phyloP scores from a whole-genome alignment of 2,329 filamentous ascomycete species.

The Epichloe gansuensis region DNA sequence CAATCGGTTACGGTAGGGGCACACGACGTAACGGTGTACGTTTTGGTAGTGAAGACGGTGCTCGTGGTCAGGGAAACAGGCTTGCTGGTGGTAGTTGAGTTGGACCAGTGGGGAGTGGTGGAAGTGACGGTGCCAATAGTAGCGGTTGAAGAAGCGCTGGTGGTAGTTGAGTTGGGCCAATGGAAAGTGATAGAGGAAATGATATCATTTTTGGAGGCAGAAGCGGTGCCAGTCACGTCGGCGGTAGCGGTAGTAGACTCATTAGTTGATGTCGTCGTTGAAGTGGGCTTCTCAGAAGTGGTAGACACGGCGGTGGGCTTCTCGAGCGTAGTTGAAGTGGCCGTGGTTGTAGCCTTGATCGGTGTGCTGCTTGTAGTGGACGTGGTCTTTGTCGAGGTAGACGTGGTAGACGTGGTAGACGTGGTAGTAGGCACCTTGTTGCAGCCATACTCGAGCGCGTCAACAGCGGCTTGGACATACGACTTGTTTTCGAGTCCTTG shows the following conservation, averaged over 20 bases:
- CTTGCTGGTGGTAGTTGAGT: conserved; percentile 6
- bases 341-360: not conserved
- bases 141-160: not conserved
- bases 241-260: no score
- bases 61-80: conserved; percentile 6
- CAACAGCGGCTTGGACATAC: conserved; percentile 25
- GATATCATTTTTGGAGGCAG: no score
- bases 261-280: no score
- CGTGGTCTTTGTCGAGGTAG: no score
- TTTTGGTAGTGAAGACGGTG: conserved; percentile 41
- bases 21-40: conserved; percentile 43
- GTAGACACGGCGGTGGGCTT: no score
- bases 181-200: no score
- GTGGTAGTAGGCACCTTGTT: conserved; percentile 13
- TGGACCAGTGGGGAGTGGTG: conserved; percentile 5
- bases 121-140: not conserved
- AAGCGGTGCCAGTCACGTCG: no score
- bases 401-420: no score
- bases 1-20: conserved; percentile 39
- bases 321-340: not conserved
- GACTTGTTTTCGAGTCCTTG: conserved; percentile 21
- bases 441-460: conserved; percentile 27
- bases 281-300: no score
- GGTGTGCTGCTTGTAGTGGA: no score
- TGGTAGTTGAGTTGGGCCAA: no score